Percentiles rank a stretch among this genome's conserved stretches.
These are phyloP conservation scores for Nakataea oryzae DNA, from an alignment of 2,329 filamentous ascomycete species.

Conservation along the genomic window DNA sequence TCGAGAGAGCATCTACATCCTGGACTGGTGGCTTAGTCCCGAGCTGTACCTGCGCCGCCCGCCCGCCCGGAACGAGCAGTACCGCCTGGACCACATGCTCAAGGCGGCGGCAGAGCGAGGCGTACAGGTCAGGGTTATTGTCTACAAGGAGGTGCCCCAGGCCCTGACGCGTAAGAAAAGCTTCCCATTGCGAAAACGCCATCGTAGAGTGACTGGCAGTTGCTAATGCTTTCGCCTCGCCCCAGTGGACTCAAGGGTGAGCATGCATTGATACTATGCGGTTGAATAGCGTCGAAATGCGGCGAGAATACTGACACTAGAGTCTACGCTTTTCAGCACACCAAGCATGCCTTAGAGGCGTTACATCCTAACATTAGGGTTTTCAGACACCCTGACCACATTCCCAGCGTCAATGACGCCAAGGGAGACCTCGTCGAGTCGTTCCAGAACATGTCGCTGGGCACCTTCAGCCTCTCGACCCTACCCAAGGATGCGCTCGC, in stretches of 20 bases:
- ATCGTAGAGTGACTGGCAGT: not conserved
- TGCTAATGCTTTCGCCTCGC: conserved; percentile 31
- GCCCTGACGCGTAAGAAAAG: conserved; percentile 61
- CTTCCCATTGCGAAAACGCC: not conserved
- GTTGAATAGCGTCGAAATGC: not conserved
- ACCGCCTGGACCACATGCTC: conserved; percentile 75
- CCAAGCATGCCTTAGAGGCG: conserved; percentile 66
- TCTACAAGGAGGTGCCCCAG: conserved; percentile 85
- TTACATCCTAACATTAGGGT: conserved; percentile 79
- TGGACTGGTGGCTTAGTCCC: conserved; percentile 86
- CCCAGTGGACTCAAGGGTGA: conserved; percentile 7
- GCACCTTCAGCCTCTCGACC: conserved; percentile 46
- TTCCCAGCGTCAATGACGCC: conserved; percentile 61
- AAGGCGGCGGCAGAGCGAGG: conserved; percentile 73
- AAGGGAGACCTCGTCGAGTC: conserved; percentile 58
- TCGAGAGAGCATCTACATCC: conserved; percentile 68
- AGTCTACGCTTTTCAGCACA: conserved; percentile 40
- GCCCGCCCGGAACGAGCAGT: conserved; percentile 70
- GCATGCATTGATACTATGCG: not conserved
- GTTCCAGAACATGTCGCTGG: conserved; percentile 32
- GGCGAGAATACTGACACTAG: not conserved
- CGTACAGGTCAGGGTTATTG: conserved; percentile 74
- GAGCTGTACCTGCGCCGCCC: conserved; percentile 81
- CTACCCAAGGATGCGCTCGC: conserved; percentile 65
- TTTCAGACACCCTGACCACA: conserved; percentile 83